Evolutionary conservation across 108 stramenopile genomes (phyloP), one percentile per base, ranked within the genome.

Genomic region (Phaeodactylum tricornutum): DNA sequence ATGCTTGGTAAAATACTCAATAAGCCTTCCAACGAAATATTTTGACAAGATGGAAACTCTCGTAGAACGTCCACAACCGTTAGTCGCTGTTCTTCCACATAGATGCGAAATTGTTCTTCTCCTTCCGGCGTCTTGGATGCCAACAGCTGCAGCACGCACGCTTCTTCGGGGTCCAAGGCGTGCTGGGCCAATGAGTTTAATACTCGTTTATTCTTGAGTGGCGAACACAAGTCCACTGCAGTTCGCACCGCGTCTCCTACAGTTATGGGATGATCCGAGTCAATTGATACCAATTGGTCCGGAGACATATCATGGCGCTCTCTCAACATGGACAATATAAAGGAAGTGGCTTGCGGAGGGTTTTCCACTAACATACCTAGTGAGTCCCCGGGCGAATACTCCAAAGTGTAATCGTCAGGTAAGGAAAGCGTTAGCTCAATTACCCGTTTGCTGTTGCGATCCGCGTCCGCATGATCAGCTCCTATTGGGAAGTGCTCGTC

Each of bases 361-460:
- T 95, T 93, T 27, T 81, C 56, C 7, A 90, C 81, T 11, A 79
- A 24, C 12, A 97, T 31, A 21, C 92, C 93, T 1, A 97, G 35
- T 5, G 90, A 75, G 53, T 97, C 96, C 16, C 96, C 96, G 0
- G 96, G 96, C 42, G 79, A 65, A 49, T 90, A 97, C 31, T 88
- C 82, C 32, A 82, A 64, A 1, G 70, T 71, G 42, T 67, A 75
- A 43, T 93, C 84, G 42, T 92, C 80, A 3, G 80, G 87, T 25
- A 94, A 62, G 0, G 76, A 59, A 0, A 92, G 44, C 3, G 58
- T 57, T 66, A 89, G 52, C 64, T 92, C 87, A 34, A 92, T 71
- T 2, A 93, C 92, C 5, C 92, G 78, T 55, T 91, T 90, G 29
- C 71, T 81, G 51, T 92, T 84, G 42, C 71, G 69, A 20, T 66